Percentiles rank a stretch among this genome's conserved stretches.
phyloP scores from a whole-genome alignment of 108 stramenopile species.

The Ochromonas danica region DNA sequence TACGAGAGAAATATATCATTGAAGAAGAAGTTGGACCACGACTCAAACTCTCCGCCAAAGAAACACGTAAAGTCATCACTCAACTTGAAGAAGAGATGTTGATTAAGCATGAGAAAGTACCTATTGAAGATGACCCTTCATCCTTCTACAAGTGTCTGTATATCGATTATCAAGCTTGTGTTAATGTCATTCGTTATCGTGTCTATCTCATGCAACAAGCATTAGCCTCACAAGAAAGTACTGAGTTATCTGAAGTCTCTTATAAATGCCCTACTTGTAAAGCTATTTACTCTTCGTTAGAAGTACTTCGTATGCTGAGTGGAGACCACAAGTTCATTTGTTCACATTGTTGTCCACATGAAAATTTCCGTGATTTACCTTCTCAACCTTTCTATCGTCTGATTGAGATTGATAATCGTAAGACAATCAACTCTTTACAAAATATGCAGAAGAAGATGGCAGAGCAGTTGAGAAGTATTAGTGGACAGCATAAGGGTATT shows the following conservation, averaged over 20 bases:
- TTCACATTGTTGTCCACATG: conserved; percentile 27
- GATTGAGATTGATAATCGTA: not conserved
- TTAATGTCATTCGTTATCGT: conserved; percentile 5
- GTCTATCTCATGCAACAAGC: not conserved
- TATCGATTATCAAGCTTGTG: conserved; percentile 26
- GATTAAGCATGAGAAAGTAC: conserved; percentile 7
- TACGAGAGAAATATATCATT: conserved; percentile 1
- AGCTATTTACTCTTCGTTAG: not conserved
- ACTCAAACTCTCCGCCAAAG: not conserved
- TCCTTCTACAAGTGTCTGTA: not conserved
- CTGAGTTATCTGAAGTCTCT: not conserved
- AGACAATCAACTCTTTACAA: not conserved
- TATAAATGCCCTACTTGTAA: conserved; percentile 23
- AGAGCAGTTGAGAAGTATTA: not conserved
- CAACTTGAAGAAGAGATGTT: conserved; percentile 6
- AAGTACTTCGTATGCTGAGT: not conserved
- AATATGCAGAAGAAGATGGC: not conserved
- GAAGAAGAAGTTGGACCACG: conserved; percentile 31
- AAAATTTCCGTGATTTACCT: not conserved
- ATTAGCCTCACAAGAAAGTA: not conserved
- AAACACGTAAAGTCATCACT: conserved; percentile 5
- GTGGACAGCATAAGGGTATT: conserved; percentile 10
- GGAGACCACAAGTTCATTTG: conserved; percentile 21
- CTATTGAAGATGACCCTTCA: conserved; percentile 11
- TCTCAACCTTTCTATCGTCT: not conserved